Evolutionary conservation across 2,329 filamentous ascomycete genomes (phyloP).

Genomic region (Claviceps quebecensis): DNA sequence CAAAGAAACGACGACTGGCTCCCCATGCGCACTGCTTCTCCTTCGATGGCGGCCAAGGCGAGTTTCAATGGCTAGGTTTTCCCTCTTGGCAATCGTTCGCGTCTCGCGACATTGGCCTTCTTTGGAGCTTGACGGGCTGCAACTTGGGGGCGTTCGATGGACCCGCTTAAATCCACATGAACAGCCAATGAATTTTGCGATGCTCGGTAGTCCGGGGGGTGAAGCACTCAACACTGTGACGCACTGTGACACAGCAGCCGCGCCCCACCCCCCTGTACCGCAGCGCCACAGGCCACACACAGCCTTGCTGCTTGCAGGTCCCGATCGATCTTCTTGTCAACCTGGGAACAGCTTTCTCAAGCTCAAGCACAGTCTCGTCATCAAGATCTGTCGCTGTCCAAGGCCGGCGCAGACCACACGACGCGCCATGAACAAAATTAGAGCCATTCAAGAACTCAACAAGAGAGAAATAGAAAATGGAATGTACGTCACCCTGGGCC

Average conservation of each 20-base stretch:
- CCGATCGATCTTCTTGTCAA: not conserved
- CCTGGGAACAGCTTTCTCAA: not conserved
- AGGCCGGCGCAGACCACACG: not conserved
- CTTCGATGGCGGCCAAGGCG: not conserved
- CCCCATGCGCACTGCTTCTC: not conserved
- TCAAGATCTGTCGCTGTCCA: not conserved
- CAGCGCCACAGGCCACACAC: not conserved
- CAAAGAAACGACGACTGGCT: not conserved
- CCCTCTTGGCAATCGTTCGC: not conserved
- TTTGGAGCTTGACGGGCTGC: not conserved
- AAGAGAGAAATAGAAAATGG: constrained; percentile 86
- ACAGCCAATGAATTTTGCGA: not conserved
- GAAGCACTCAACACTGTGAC: not conserved
- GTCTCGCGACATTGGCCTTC: not conserved
- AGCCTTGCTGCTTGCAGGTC: constrained; percentile 5
- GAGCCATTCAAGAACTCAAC: constrained; percentile 84
- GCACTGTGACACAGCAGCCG: not conserved
- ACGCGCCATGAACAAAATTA: constrained; percentile 75
- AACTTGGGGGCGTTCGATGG: constrained; percentile 14
- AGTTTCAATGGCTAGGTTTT: not conserved
- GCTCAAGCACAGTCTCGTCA: not conserved
- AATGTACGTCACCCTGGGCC: constrained; percentile 36
- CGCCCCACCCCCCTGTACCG: not conserved
- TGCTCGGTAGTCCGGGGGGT: not conserved
- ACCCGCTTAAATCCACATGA: constrained; percentile 13